These are phyloP conservation scores for Pelargonium myrrhifolium DNA, from an alignment of 441 rosid genomes.

Conservation along the genomic window DNA sequence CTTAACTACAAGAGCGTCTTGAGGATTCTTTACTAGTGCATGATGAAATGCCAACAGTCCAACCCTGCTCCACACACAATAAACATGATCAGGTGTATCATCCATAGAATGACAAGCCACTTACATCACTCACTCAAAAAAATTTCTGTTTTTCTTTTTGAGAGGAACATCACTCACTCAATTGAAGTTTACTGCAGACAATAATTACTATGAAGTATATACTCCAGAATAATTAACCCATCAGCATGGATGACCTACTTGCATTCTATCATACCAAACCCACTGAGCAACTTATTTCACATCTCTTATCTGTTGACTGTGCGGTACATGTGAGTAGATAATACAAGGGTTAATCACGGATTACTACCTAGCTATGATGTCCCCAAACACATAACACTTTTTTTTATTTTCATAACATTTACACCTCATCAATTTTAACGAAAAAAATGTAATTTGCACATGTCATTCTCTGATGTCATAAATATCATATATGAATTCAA, in stretches of 20 bases:
- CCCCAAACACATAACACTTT: too few relatives aligned
- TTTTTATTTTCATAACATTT: too few relatives aligned
- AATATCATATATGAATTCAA: too few relatives aligned
- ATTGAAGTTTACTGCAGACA: conserved; percentile 2
- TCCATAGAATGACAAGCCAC: neutral
- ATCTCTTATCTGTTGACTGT: too few relatives aligned
- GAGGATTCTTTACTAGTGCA: conserved; percentile 69
- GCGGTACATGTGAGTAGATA: neutral
- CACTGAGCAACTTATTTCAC: neutral
- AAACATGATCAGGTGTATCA: conserved; percentile 18
- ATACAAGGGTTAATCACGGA: neutral
- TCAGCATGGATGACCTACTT: neutral
- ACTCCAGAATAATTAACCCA: neutral
- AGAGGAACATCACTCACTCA: too few relatives aligned
- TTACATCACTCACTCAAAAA: conserved; percentile 6
- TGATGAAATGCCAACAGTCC: conserved; percentile 80
- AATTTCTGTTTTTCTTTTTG: too few relatives aligned
- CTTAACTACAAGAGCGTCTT: conserved; percentile 54
- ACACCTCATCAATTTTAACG: too few relatives aligned
- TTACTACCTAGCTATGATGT: too few relatives aligned
- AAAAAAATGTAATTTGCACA: too few relatives aligned
- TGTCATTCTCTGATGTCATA: too few relatives aligned
- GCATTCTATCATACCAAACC: neutral
- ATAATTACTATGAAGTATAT: neutral
- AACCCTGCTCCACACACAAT: conserved; percentile 48